Evolutionary conservation across 1,284 basidiomycete genomes (phyloP), one percentile per base, ranked within the genome.

Genomic region (Leccinum solheimii): DNA sequence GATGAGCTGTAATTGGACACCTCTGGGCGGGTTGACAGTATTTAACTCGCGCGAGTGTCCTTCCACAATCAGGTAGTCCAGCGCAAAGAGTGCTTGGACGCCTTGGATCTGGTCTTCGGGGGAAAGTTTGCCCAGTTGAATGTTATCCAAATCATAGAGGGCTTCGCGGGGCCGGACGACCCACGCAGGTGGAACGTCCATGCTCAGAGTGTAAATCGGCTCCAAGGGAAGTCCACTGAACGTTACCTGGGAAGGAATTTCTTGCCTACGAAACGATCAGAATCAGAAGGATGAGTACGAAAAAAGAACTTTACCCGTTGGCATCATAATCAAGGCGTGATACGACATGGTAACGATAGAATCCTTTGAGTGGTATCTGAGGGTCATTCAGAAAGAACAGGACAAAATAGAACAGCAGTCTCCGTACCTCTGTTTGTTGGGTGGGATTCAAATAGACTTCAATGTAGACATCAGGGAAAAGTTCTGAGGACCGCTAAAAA

Each of bases 81-180:
- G 86, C 60, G 90, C 86, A 78, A 97, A 98, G 34, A 89, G 77
- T 0, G 90, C 91, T 60, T 92, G 86, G n/a, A 98, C 82, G 58
- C 90, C 81, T 56, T 75, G 66, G 0, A 66, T 75, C 16, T 81
- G 79, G 55, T 91, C 85, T 30, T 81, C 78, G 0, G 79, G 76
- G 2, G 85, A 80, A 3, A 95, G 79, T 45, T 85, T 83, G 5
- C 83, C 82, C 7, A 98, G 84, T 49, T 95, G 91, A 60, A 99
- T 91, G 72, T 99, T 99, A 79, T 99, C 97, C 26, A 99, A 86
- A 74, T 99, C 97, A 67, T 97, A 94, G 0, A 91, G 80, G 0
- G 95, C 92, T 70, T 95, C 88, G 23, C 86, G 85, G 0, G 97
- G 95, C 55, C 94, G 91, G 14, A 95, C 93, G 19, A 98, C 85